Evolutionary conservation across 2,329 filamentous ascomycete genomes (phyloP), one percentile per base, ranked within the genome.

Genomic region (Aspergillus sp.): DNA sequence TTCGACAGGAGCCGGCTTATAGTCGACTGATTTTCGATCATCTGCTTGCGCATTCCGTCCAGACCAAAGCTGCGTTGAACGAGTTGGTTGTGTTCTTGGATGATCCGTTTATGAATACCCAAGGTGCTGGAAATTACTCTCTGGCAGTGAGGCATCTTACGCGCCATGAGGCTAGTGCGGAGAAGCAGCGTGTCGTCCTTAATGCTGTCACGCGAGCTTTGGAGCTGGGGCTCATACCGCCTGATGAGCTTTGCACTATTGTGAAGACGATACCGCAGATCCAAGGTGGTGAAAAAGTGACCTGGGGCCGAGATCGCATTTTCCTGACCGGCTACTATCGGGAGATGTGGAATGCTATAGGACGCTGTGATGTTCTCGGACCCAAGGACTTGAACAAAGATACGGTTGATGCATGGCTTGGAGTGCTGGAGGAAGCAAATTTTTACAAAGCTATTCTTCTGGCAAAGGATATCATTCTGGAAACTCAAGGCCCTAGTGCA

Each of bases 271-370:
- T 67, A 10, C 57, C 2, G 48, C 45, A 10, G 36, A 58, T 9
- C 46, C 51, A 26, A 47, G 49, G 28, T 28, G 45, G 38, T 51
- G 39, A 9, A 40, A 48, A 29, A 51, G 48, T 2, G 29, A 58
- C 31, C 40, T 39, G 26, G 38, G 40, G 5, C 44, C 44, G 40
- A 43, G 58, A 30, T 41, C 41, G 8, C 51, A 47, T 19, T 37
- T 19, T 46, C 19, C 40, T 65, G 13, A 37, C 45, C 26, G 39
- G 51, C 9, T 57, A 57, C 33, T 62, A 64, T 33, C 47, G 56
- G 28, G 44, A 50, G 3, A 58, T 71, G 47, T 71, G 67, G 66
- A 52, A 58, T 45, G 64, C 65, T 5, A 58, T 71, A 44, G 57
- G 59, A 29, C 49, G 49, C 10, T 70, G 64, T 40, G 57, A 57